Evolutionary conservation across 768 basidiomycete species (phyloP).

Genomic region (Boletus rubescentipes): DNA sequence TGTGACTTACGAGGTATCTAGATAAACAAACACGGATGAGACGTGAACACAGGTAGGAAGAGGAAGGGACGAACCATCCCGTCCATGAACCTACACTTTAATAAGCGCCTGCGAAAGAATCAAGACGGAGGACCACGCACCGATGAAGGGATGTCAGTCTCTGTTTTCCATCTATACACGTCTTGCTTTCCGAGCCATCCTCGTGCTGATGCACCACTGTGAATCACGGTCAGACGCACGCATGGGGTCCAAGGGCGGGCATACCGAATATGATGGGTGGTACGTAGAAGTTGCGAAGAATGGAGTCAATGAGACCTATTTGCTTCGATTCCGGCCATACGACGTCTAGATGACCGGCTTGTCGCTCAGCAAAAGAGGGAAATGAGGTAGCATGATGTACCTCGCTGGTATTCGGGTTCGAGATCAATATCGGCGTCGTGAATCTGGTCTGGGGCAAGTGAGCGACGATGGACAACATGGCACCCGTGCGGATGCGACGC

Average conservation of each 20-base stretch:
- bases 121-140: slow-evolving; percentile 37
- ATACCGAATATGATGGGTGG: slow-evolving; percentile 79
- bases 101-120: background rate
- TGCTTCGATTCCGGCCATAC: slow-evolving; percentile 82
- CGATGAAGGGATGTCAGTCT: slow-evolving; percentile 70
- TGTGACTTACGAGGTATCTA: slow-evolving; percentile 56
- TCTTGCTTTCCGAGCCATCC: slow-evolving; percentile 65
- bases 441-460: slow-evolving; percentile 54
- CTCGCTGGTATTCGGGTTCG: slow-evolving; percentile 79
- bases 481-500: background rate
- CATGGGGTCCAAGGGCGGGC: background rate
- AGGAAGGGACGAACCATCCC: slow-evolving; percentile 52
- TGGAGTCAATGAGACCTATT: slow-evolving; percentile 71
- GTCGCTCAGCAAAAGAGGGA: background rate
- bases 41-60: background rate
- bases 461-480: background rate
- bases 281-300: slow-evolving; percentile 77
- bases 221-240: background rate
- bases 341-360: slow-evolving; percentile 45
- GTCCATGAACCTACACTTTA: slow-evolving; percentile 55
- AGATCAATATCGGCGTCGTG: slow-evolving; percentile 61
- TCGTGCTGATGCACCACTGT: slow-evolving; percentile 50
- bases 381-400: slow-evolving; percentile 32
- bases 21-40: slow-evolving; percentile 6
- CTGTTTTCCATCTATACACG: slow-evolving; percentile 83